phyloP scores from a whole-genome alignment of 2,329 filamentous ascomycete genomes.

The Cordyceps javanica region DNA sequence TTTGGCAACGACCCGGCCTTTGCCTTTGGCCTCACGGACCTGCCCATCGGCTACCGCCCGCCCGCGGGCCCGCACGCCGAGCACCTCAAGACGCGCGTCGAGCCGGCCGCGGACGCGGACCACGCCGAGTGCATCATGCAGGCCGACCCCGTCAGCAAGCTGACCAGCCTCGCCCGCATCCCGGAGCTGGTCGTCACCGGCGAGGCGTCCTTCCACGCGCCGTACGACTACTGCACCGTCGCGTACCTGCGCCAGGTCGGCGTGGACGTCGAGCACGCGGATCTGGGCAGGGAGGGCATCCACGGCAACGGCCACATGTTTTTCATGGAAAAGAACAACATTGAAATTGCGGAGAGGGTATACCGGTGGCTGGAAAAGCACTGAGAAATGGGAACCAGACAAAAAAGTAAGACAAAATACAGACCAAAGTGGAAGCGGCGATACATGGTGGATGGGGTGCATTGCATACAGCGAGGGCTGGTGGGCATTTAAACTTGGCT shows the following conservation, averaged over 20 bases:
- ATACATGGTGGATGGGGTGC: too few species aligned
- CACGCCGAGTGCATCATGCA: conserved; percentile 26
- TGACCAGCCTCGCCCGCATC: conserved; percentile 39
- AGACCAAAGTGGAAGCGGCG: too few species aligned
- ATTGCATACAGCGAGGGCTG: too few species aligned
- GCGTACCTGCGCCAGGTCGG: conserved; percentile 42
- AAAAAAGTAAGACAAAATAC: too few species aligned
- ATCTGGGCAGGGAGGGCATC: conserved; percentile 38
- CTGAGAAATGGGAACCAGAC: neutral
- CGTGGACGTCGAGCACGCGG: conserved; percentile 35
- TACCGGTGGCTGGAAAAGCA: conserved; percentile 16
- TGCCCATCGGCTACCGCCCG: conserved; percentile 24
- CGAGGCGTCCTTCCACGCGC: conserved; percentile 44
- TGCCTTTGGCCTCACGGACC: conserved; percentile 24
- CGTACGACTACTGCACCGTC: conserved; percentile 49
- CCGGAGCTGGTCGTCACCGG: conserved; percentile 41
- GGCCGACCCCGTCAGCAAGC: conserved; percentile 25
- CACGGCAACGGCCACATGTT: conserved; percentile 46
- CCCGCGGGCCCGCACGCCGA: conserved; percentile 15
- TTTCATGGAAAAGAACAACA: conserved; percentile 40
- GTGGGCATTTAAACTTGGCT: too few species aligned
- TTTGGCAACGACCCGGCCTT: conserved; percentile 17
- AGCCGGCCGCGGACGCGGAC: conserved; percentile 21
- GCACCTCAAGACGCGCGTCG: conserved; percentile 17
- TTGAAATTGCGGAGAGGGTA: conserved; percentile 18